Evolutionary conservation across 371 early-diverging fungal genomes (phyloP).

Genomic region (Umbelopsis sp.): DNA sequence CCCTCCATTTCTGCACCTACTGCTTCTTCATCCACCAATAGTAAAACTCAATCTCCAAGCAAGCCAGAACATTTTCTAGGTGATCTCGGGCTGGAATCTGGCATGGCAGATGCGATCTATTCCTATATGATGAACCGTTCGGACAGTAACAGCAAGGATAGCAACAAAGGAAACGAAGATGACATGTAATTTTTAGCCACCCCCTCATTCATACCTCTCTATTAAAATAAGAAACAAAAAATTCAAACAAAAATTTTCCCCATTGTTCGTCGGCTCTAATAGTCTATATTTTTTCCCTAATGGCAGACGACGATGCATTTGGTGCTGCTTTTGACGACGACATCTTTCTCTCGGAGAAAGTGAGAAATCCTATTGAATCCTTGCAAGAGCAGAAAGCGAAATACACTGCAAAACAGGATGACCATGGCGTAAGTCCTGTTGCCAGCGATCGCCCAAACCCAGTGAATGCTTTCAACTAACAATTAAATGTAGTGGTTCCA

Average conservation of each 20-base stretch:
- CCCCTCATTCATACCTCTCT: no score
- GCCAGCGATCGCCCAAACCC: not conserved
- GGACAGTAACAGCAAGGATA: slow-evolving; percentile 4
- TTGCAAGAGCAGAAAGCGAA: slow-evolving; percentile 23
- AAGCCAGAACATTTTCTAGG: slow-evolving; percentile 37
- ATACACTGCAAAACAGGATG: slow-evolving; percentile 46
- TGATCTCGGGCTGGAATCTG: slow-evolving; percentile 51
- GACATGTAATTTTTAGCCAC: not conserved
- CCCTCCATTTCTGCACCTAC: slow-evolving; percentile 13
- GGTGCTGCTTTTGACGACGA: slow-evolving; percentile 51
- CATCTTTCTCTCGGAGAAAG: slow-evolving; percentile 39
- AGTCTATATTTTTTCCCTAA: not conserved
- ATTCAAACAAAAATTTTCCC: not conserved
- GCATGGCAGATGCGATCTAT: slow-evolving; percentile 52
- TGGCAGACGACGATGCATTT: slow-evolving; percentile 21
- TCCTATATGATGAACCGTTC: slow-evolving; percentile 38
- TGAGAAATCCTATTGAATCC: slow-evolving; percentile 26
- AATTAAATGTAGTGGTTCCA: slow-evolving; percentile 44
- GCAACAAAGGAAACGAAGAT: not conserved
- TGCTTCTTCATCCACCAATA: not conserved
- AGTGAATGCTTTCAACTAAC: no score
- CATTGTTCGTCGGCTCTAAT: not conserved
- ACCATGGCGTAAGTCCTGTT: slow-evolving; percentile 42
- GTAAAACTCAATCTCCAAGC: not conserved
- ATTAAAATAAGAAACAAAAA: no score